These are phyloP conservation scores for Alloteropsis angusta DNA, from an alignment of 202 grass and related monocot species.

Conservation along the genomic window DNA sequence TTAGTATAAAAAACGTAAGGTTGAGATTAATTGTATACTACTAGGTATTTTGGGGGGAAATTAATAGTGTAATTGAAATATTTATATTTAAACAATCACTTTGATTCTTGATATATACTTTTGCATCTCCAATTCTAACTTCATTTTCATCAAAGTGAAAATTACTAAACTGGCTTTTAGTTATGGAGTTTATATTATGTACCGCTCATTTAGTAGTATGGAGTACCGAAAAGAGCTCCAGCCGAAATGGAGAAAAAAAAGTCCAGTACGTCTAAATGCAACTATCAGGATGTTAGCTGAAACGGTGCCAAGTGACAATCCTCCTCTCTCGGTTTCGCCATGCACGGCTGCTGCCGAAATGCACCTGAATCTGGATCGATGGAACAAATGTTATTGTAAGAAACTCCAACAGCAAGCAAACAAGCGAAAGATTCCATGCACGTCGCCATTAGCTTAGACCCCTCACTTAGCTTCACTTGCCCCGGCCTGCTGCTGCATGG, in stretches of 20 bases:
- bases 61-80: no score
- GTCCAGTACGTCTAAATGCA: not conserved
- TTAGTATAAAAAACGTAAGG: no score
- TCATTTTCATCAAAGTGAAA: no score
- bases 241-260: not conserved
- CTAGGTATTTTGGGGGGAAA: no score
- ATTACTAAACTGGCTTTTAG: no score
- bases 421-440: slow-evolving; percentile 47
- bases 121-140: no score
- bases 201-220: no score
- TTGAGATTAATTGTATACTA: no score
- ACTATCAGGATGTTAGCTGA: not conserved
- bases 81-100: no score
- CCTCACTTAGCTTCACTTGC: slow-evolving; percentile 10
- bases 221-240: no score
- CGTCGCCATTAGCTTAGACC: slow-evolving; percentile 16
- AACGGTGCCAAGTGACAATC: not conserved
- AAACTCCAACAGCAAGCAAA: slow-evolving; percentile 43
- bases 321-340: not conserved
- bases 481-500: not conserved
- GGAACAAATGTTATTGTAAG: slow-evolving; percentile 16
- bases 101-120: no score
- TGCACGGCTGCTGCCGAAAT: slow-evolving; percentile 10
- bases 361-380: not conserved
- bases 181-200: no score